Base-by-base conservation (phyloP, 306 rosid genomes). In the Styphnolobium japonicum region DNA sequence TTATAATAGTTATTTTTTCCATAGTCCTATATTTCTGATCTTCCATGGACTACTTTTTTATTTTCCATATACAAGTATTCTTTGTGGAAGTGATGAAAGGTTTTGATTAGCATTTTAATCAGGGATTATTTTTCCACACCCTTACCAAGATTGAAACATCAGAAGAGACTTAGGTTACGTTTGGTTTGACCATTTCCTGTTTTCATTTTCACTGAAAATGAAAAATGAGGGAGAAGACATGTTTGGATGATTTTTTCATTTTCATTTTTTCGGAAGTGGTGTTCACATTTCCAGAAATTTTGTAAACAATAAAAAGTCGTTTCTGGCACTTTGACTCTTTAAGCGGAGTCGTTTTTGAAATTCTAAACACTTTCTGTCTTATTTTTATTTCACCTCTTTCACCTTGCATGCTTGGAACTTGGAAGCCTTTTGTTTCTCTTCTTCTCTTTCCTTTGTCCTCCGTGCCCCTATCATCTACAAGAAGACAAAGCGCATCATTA, bases 21-120 rank as follows among this genome's bases (percentile, higher is more conserved):
- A 21, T 40, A 46, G 74, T 68, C 7, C 16, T 64, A 55, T 43
- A 36, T 52, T 19, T 81, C 21, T 45, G 33, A 31, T 67, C 6
- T 73, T 76, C 62, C n/a, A 42, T 5, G 3, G 2, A 60, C 23
- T n/a, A 55, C 31, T 31, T 7, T 42, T 43, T 25, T 55, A 34
- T 66, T 22, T 4, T n/a, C n/a, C n/a, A 0, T 11, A 37, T 52
- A 25, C 49, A n/a, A 61, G 58, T 69, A 55, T 51, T 60, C 34
- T n/a, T n/a, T 64, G 37, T 39, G 33, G 45, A 46, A 34, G 58
- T 46, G 48, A 34, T 80, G 42, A 39, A 64, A 49, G 53, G 33
- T 15, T 60, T 70, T 53, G n/a, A 77, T 53, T 39, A 56, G 25
- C 56, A 57, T 58, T 73, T 56, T 73, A 56, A 34, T 74, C 51